Percentiles rank a stretch among this genome's conserved stretches.
phyloP scores from a whole-genome alignment of 129 eudicot species.

The Lonicera japonica region DNA sequence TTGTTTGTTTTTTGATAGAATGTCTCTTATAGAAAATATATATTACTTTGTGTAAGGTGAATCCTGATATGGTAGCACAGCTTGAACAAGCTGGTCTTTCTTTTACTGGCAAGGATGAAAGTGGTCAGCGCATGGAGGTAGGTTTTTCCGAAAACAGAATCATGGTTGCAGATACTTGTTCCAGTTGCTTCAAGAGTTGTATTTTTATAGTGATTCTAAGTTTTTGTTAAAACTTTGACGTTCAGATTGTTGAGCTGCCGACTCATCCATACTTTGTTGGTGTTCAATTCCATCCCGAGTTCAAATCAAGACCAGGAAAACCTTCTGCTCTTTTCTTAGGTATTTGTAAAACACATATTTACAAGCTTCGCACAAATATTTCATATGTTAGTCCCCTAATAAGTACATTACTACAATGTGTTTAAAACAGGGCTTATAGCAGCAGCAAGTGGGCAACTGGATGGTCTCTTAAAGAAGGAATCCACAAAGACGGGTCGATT shows the following conservation, averaged over 20 bases:
- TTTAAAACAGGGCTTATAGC: constrained; percentile 67
- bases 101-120: constrained; percentile 94
- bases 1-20: too few species aligned
- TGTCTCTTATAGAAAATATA: constrained; percentile 1
- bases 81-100: constrained; percentile 83
- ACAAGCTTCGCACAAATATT: too few species aligned
- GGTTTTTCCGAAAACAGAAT: not conserved
- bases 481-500: constrained; percentile 24
- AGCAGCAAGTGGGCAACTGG: constrained; percentile 87
- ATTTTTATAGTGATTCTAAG: constrained; percentile 3
- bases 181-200: not conserved
- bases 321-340: constrained; percentile 92
- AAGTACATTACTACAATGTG: not conserved
- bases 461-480: constrained; percentile 51
- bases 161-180: not conserved
- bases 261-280: constrained; percentile 83
- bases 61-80: constrained; percentile 74
- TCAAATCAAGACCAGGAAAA: constrained; percentile 82
- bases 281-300: constrained; percentile 95
- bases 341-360: constrained; percentile 2
- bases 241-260: constrained; percentile 79
- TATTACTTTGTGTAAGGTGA: constrained; percentile 44
- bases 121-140: constrained; percentile 94
- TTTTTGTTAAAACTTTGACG: not conserved
- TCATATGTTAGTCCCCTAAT: not conserved